These are phyloP conservation scores for Sporothrix euskadiensis DNA, from an alignment of 2,329 filamentous ascomycete genomes.

Conservation along the genomic window DNA sequence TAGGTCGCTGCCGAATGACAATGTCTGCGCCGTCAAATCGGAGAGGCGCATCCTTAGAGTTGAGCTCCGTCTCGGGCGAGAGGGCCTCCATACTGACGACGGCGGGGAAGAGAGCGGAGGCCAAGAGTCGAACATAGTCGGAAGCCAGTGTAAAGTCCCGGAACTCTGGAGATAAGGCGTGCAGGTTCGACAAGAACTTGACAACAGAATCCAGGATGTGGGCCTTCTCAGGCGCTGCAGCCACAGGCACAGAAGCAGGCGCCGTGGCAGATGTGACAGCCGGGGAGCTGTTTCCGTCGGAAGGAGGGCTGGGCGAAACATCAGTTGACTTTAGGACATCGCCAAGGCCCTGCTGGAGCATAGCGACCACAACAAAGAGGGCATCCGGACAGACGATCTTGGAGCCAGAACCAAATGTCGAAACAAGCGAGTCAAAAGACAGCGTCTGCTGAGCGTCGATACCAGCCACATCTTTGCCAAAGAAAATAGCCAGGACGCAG, in stretches of 20 bases:
- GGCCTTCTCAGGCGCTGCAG: slow-evolving; percentile 51
- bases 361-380: slow-evolving; percentile 74
- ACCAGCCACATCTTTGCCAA: slow-evolving; percentile 76
- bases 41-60: slow-evolving; percentile 75
- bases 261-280: background rate
- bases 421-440: slow-evolving; percentile 61
- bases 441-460: slow-evolving; percentile 60
- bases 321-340: slow-evolving; percentile 64
- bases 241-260: background rate
- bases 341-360: slow-evolving; percentile 84
- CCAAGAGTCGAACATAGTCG: slow-evolving; percentile 76
- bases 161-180: slow-evolving; percentile 74
- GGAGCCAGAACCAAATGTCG: slow-evolving; percentile 65
- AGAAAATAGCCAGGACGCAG: slow-evolving; percentile 83
- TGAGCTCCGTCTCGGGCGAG: slow-evolving; percentile 80
- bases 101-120: slow-evolving; percentile 81
- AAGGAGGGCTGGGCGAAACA: slow-evolving; percentile 44
- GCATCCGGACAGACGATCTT: slow-evolving; percentile 75
- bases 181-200: slow-evolving; percentile 75
- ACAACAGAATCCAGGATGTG: slow-evolving; percentile 73
- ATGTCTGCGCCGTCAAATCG: slow-evolving; percentile 86
- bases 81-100: slow-evolving; percentile 84
- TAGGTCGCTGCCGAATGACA: slow-evolving; percentile 71
- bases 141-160: slow-evolving; percentile 79
- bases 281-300: background rate